phyloP scores from a whole-genome alignment of 345 rosid species.

The Bruguiera parviflora region DNA sequence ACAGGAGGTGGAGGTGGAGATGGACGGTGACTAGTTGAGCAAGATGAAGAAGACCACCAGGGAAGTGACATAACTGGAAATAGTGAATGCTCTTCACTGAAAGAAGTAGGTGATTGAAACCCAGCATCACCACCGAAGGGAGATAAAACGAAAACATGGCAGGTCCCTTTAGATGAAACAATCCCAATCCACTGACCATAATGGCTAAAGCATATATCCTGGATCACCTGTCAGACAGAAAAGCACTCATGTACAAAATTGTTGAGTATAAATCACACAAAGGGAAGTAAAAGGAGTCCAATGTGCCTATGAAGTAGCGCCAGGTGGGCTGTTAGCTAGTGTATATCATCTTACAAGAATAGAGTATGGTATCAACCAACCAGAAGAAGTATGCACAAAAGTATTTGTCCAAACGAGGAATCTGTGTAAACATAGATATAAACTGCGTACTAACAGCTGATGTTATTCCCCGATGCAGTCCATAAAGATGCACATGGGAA shows the following conservation, averaged over 20 bases:
- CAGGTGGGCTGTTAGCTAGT: constrained; percentile 5
- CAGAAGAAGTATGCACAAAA: not conserved
- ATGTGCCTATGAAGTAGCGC: constrained; percentile 17
- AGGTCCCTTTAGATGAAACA: constrained; percentile 79
- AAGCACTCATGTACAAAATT: constrained; percentile 9
- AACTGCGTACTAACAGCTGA: constrained; percentile 60
- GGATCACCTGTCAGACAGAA: constrained; percentile 60
- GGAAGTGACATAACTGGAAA: constrained; percentile 62
- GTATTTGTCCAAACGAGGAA: not conserved
- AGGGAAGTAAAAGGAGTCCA: constrained; percentile 4
- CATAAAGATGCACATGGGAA: constrained; percentile 88
- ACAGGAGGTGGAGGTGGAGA: constrained; percentile 58
- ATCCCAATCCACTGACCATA: constrained; percentile 91
- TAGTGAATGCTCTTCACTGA: constrained; percentile 43
- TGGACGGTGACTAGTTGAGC: constrained; percentile 44
- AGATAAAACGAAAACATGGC: constrained; percentile 74
- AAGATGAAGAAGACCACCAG: constrained; percentile 86
- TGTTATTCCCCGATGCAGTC: constrained; percentile 93
- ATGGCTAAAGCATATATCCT: constrained; percentile 83
- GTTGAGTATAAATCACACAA: not conserved
- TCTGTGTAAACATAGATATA: not conserved
- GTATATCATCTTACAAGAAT: not conserved
- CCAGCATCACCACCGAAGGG: constrained; percentile 91
- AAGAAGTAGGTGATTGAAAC: constrained; percentile 36
- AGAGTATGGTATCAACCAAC: not conserved